phyloP scores from a whole-genome alignment of 805 yeast genomes.

The Wickerhamomyces mucosus region DNA sequence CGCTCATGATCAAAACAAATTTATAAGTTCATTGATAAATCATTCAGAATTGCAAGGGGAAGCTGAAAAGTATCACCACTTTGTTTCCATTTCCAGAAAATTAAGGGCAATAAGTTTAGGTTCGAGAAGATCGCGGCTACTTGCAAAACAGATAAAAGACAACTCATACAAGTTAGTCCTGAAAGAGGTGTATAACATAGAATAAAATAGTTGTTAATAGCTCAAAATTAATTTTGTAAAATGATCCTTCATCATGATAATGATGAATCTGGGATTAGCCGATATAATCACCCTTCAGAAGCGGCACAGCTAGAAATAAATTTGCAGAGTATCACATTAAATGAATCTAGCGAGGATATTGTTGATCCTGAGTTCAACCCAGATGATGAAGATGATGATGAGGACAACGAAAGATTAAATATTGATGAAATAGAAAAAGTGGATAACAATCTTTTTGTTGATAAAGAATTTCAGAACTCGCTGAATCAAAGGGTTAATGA shows the following conservation, averaged over 20 bases:
- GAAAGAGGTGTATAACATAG: too few species aligned
- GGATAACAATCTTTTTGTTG: conserved; percentile 21
- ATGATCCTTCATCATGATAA: neutral
- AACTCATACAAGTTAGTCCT: too few species aligned
- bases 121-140: too few species aligned
- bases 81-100: too few species aligned
- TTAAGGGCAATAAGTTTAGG: too few species aligned
- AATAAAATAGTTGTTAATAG: conserved; percentile 25
- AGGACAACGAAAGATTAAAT: conserved; percentile 21
- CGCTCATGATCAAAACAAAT: neutral
- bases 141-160: too few species aligned
- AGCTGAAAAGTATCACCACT: too few species aligned
- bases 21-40: too few species aligned
- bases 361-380: too few species aligned
- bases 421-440: conserved; percentile 39
- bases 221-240: conserved; percentile 16
- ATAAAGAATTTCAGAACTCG: conserved; percentile 24
- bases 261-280: conserved; percentile 1
- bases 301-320: neutral
- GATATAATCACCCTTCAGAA: conserved; percentile 1
- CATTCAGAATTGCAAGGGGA: too few species aligned
- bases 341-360: too few species aligned
- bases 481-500: conserved; percentile 28
- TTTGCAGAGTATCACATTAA: neutral
- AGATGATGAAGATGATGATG: conserved; percentile 17